Conservation (phyloP, 225 moss, liverwort and hornwort species). For the Physcomitrellopsis africana region DNA sequence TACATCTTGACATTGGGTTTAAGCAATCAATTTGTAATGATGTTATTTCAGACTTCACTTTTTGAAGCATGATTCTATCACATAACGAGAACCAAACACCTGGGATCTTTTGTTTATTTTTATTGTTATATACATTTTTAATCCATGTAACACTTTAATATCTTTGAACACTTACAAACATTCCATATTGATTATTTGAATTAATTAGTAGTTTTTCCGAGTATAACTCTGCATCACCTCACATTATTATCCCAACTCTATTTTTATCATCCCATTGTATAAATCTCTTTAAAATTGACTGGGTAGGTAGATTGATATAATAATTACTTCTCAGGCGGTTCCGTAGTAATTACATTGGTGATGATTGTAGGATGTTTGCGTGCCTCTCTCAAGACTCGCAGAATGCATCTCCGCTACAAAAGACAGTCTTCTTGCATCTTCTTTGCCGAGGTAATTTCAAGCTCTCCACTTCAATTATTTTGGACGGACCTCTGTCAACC, state of each 20-base stretch:
- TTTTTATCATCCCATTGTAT: not conserved
- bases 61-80: not conserved
- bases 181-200: not conserved
- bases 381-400: slow-evolving; percentile 93
- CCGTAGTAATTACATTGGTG: slow-evolving; percentile 18
- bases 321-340: slow-evolving; percentile 5
- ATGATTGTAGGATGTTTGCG: slow-evolving; percentile 89
- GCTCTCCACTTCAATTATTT: slow-evolving; percentile 23
- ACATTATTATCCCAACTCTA: slow-evolving; percentile 1
- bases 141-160: too few species aligned
- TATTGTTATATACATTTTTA: too few species aligned
- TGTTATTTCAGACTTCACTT: slow-evolving; percentile 7
- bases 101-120: too few species aligned
- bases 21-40: slow-evolving; percentile 14
- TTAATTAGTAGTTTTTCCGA: not conserved
- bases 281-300: not conserved
- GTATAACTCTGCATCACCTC: not conserved
- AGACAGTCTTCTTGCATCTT: slow-evolving; percentile 67
- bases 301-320: not conserved
- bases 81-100: not conserved
- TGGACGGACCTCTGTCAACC: not conserved
- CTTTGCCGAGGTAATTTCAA: slow-evolving; percentile 60
- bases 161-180: too few species aligned
- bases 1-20: slow-evolving; percentile 21
- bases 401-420: slow-evolving; percentile 85